These are phyloP conservation scores for Thelonectria discophora DNA, from an alignment of 2,329 filamentous ascomycete genomes.

Conservation along the genomic window DNA sequence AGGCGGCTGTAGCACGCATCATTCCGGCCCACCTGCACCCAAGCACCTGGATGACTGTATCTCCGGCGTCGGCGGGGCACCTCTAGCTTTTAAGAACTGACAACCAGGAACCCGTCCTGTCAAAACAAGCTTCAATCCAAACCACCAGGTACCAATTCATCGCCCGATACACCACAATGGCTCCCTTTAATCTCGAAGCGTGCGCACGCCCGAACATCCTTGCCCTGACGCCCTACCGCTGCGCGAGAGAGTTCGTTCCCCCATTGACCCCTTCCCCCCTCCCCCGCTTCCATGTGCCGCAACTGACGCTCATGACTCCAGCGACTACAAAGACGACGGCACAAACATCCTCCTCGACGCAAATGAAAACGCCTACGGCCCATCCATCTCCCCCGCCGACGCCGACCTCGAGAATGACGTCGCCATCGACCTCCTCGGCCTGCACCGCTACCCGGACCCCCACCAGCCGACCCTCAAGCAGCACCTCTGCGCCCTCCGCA, in stretches of 20 bases:
- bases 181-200: slow-evolving; percentile 75
- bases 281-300: slow-evolving; percentile 22
- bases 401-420: slow-evolving; percentile 47
- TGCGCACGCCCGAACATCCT: slow-evolving; percentile 83
- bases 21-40: slow-evolving; percentile 30
- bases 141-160: background rate
- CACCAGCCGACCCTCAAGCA: slow-evolving; percentile 90
- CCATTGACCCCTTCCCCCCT: slow-evolving; percentile 16
- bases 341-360: slow-evolving; percentile 96
- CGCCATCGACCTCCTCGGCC: slow-evolving; percentile 75
- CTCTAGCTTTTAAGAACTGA: slow-evolving; percentile 10
- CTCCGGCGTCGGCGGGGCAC: slow-evolving; percentile 38
- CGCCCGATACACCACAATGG: slow-evolving; percentile 51
- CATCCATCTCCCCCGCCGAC: slow-evolving; percentile 68
- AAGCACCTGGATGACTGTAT: slow-evolving; percentile 30
- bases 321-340: slow-evolving; percentile 98
- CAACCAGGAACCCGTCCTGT: background rate
- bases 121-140: background rate
- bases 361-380: slow-evolving; percentile 97
- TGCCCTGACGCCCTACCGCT: slow-evolving; percentile 79
- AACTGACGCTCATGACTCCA: slow-evolving; percentile 48
- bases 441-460: slow-evolving; percentile 96
- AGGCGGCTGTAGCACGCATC: background rate
- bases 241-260: slow-evolving; percentile 76
- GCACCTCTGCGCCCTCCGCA: slow-evolving; percentile 85